These are phyloP conservation scores for Platanthera zijinensis DNA, from an alignment of 106 monocot species.

Conservation along the genomic window DNA sequence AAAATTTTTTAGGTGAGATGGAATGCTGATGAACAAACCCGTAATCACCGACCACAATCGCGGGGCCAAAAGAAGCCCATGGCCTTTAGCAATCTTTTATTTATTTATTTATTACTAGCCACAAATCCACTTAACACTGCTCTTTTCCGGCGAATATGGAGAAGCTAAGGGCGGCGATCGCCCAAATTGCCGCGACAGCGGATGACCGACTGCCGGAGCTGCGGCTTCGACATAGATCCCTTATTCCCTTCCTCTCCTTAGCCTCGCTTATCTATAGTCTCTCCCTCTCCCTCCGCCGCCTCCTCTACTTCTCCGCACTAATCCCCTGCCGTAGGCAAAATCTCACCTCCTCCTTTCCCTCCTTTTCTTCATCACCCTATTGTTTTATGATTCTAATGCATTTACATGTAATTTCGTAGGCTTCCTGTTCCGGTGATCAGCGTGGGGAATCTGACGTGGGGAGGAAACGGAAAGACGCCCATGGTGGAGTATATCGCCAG, in stretches of 20 bases:
- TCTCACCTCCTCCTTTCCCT: not conserved
- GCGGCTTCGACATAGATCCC: conserved; percentile 40
- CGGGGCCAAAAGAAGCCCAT: no score
- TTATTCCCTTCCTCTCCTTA: conserved; percentile 52
- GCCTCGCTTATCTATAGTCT: conserved; percentile 42
- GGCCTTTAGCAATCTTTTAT: no score
- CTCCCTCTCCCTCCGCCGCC: conserved; percentile 36
- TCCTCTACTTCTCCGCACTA: conserved; percentile 30
- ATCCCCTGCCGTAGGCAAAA: conserved; percentile 30
- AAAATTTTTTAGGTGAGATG: no score
- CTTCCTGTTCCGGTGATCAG: conserved; percentile 78
- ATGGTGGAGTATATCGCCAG: conserved; percentile 65
- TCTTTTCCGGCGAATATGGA: conserved; percentile 9
- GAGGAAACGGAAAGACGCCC: conserved; percentile 92
- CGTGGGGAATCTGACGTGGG: conserved; percentile 83
- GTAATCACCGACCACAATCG: no score
- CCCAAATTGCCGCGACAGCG: conserved; percentile 34
- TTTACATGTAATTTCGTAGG: conserved; percentile 21
- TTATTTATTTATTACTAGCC: no score
- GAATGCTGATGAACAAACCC: no score
- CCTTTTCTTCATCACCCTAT: not conserved
- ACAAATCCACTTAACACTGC: no score
- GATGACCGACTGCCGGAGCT: conserved; percentile 19
- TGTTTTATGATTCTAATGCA: not conserved
- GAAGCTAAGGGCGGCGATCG: conserved; percentile 18